These are phyloP conservation scores for Rusavskia elegans DNA, from an alignment of 495 filamentous ascomycete species.

Conservation along the genomic window DNA sequence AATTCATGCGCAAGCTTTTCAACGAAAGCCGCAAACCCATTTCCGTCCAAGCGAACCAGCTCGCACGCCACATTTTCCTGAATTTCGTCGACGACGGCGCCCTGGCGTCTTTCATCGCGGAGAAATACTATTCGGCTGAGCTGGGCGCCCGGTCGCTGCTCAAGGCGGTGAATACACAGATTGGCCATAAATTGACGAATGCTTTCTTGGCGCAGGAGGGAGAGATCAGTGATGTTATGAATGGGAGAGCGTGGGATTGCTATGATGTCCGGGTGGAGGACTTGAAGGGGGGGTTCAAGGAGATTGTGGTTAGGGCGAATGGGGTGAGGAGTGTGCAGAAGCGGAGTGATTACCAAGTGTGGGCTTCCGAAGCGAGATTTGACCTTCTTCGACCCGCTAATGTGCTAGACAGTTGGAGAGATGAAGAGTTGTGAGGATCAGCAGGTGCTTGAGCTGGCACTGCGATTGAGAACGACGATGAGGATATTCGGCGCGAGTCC, in stretches of 20 bases:
- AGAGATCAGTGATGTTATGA: constrained; percentile 4
- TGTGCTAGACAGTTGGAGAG: no score
- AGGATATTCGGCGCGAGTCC: no score
- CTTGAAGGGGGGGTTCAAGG: neutral
- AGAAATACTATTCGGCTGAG: neutral
- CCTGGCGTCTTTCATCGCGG: neutral
- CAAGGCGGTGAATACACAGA: neutral
- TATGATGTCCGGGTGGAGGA: neutral
- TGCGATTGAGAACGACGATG: no score
- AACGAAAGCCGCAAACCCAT: constrained; percentile 4
- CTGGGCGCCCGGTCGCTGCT: constrained; percentile 8
- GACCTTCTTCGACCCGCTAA: no score
- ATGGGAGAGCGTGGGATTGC: neutral
- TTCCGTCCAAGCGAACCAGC: neutral
- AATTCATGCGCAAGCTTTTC: constrained; percentile 9
- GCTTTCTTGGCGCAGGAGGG: neutral
- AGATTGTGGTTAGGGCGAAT: neutral
- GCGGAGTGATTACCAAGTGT: neutral
- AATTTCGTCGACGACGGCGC: constrained; percentile 7
- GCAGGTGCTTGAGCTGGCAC: no score
- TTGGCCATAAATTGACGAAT: neutral
- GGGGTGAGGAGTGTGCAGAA: neutral
- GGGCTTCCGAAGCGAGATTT: no score
- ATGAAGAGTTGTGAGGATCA: no score
- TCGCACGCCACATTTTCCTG: constrained; percentile 2